A percentile compares a stretch with the other conserved stretches of the same genome.
These are phyloP conservation scores for Paecilomyces dactylethromorphus DNA, from an alignment of 2,329 filamentous ascomycete genomes.

Conservation along the genomic window DNA sequence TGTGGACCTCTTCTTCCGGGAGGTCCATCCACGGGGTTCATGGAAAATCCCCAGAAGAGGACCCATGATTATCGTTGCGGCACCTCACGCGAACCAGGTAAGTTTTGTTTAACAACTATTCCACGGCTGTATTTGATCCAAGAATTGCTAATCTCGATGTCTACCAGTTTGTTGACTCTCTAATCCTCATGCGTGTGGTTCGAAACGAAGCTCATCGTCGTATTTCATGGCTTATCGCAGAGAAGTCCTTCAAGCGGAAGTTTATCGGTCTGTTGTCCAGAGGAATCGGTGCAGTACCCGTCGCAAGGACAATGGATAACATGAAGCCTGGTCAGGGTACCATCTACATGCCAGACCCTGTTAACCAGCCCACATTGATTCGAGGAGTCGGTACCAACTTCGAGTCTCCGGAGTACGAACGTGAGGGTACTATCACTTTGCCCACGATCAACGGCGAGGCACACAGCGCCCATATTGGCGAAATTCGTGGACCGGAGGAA, in stretches of 20 bases:
- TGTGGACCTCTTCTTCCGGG: slow-evolving; percentile 94
- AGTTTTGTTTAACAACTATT: slow-evolving; percentile 12
- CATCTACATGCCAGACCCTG: slow-evolving; percentile 83
- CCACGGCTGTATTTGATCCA: not conserved
- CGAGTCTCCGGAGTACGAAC: slow-evolving; percentile 60
- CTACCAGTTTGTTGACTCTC: slow-evolving; percentile 80
- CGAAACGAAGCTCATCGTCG: slow-evolving; percentile 80
- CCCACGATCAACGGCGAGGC: slow-evolving; percentile 76
- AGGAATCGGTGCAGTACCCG: slow-evolving; percentile 83
- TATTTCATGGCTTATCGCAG: slow-evolving; percentile 86
- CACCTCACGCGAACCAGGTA: slow-evolving; percentile 93
- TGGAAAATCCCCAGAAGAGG: slow-evolving; percentile 90
- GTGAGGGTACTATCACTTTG: slow-evolving; percentile 78
- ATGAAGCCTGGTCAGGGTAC: slow-evolving; percentile 72
- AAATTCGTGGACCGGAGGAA: slow-evolving; percentile 75
- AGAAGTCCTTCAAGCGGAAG: slow-evolving; percentile 83
- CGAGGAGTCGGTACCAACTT: slow-evolving; percentile 79
- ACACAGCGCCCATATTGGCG: slow-evolving; percentile 74
- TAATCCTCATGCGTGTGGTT: slow-evolving; percentile 86
- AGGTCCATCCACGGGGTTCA: slow-evolving; percentile 88
- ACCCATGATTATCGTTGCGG: slow-evolving; percentile 90
- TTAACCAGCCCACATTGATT: slow-evolving; percentile 74
- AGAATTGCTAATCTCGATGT: slow-evolving; percentile 6
- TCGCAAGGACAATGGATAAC: slow-evolving; percentile 82
- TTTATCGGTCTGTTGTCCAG: slow-evolving; percentile 86